Base-by-base conservation (phyloP, 768 basidiomycete species). In the Lentinus tigrinus region DNA sequence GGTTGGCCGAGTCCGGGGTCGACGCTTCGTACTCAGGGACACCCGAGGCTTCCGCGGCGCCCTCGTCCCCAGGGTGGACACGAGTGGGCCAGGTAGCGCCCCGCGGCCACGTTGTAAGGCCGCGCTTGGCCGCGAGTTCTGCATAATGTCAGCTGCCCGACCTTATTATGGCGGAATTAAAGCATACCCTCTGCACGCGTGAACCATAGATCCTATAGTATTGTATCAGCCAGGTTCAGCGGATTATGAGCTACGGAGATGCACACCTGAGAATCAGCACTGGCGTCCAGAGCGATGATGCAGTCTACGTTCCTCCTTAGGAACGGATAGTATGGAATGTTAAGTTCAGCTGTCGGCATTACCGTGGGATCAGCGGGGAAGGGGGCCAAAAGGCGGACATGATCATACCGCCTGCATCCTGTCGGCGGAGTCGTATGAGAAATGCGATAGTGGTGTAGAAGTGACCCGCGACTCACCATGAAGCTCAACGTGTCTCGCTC, bases 281-380 rank as follows among this genome's bases (percentile, higher is more conserved):
- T 69, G 14, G 67, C 67, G 31, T 69, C 67, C 2, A 69, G 59
- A 24, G 67, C 67, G 31, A 69, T 65, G 38, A 69, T 59, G 39
- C 67, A 69, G 57, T 69, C 67, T 4, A 69, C 65, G 43, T 65
- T 62, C 19, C 67, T 31, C 8, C 65, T 27, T 27, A 69, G 52
- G 57, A 69, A 60, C 0, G 67, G 67, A 42, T 69, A 69, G 43
- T 69, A 67, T 5, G 67, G 67, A 10, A 67, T 61, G 49, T 69
- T 69, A 39, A 69, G 52, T 46, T 69, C 67, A 36, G 65, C 67
- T 69, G 40, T 52, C 24, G 51, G 44, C 7, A 1, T 16, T 27
- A 8, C 23, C 28, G 54, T 5, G 39, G 36, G 21, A 31, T 16
- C 36, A 3, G 19, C 38, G 21, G 13, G 16, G 0, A 14, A 21